Evolutionary conservation across 2,329 filamentous ascomycete species (phyloP).

Genomic region (Penicillium vulpinum): DNA sequence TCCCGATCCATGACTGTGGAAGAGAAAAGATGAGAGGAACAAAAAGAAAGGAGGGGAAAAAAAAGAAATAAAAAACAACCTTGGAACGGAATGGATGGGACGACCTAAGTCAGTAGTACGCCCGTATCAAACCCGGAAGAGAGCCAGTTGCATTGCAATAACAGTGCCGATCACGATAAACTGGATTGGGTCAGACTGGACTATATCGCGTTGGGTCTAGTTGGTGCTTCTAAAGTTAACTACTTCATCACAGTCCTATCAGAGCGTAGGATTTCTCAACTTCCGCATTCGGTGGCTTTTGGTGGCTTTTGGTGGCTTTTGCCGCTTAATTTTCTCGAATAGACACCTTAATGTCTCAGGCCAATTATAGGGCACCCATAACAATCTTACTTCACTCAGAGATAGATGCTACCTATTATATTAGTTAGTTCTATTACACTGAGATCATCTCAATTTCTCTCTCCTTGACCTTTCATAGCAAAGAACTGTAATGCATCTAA

Average conservation of each 20-base stretch:
- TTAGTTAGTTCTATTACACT: too few relatives aligned
- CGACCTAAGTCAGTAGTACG: too few relatives aligned
- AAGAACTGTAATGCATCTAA: too few relatives aligned
- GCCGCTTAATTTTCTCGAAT: too few relatives aligned
- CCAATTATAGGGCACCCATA: not conserved
- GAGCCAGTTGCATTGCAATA: conserved; percentile 21
- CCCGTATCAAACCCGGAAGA: not conserved
- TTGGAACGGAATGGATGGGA: too few relatives aligned
- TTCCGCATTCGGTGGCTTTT: not conserved
- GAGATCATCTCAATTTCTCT: too few relatives aligned
- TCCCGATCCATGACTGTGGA: conserved; percentile 16
- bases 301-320: not conserved
- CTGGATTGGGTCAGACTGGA: conserved; percentile 3
- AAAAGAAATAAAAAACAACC: conserved; percentile 1
- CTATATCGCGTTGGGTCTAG: conserved; percentile 16
- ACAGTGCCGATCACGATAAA: conserved; percentile 20
- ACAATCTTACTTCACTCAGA: too few relatives aligned
- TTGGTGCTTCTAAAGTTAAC: conserved; percentile 15
- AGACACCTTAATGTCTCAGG: not conserved
- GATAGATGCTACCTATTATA: too few relatives aligned
- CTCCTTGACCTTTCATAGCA: too few relatives aligned
- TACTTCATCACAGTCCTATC: conserved; percentile 4
- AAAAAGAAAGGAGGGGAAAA: not conserved
- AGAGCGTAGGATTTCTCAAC: not conserved
- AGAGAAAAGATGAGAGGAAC: not conserved